Percentiles rank a stretch among this genome's conserved stretches.
Evolutionary conservation across 2,329 filamentous ascomycete species (phyloP).

Genomic region (Fulvia fulva): DNA sequence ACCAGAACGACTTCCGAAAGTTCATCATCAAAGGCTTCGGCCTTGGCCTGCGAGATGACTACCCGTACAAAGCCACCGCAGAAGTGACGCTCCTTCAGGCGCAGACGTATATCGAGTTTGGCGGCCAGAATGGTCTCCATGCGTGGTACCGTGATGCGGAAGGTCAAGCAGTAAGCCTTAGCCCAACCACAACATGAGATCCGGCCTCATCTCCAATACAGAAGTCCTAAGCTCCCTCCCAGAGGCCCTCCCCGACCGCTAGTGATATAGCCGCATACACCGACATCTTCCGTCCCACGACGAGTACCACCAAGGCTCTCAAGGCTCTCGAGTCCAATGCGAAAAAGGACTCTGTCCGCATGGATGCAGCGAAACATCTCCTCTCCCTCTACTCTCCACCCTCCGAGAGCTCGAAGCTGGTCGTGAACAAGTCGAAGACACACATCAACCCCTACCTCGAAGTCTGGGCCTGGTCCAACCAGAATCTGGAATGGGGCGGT

Average conservation of each 20-base stretch:
- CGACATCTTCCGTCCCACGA: slow-evolving; percentile 60
- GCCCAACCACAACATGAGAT: not conserved
- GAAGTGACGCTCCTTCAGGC: slow-evolving; percentile 49
- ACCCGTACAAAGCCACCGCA: slow-evolving; percentile 50
- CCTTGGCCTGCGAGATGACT: slow-evolving; percentile 44
- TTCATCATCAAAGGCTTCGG: slow-evolving; percentile 48
- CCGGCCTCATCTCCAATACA: slow-evolving; percentile 17
- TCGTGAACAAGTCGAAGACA: slow-evolving; percentile 40
- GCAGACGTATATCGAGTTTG: slow-evolving; percentile 47
- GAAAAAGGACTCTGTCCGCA: slow-evolving; percentile 59
- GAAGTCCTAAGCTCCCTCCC: slow-evolving; percentile 17
- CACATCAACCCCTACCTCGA: slow-evolving; percentile 63
- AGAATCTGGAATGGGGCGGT: slow-evolving; percentile 62
- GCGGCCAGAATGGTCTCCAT: slow-evolving; percentile 46
- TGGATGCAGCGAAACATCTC: slow-evolving; percentile 56
- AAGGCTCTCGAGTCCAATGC: slow-evolving; percentile 63
- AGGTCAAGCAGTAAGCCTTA: slow-evolving; percentile 35
- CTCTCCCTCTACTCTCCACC: slow-evolving; percentile 50
- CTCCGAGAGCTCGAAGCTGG: slow-evolving; percentile 30
- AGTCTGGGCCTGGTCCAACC: slow-evolving; percentile 63
- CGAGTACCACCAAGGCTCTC: slow-evolving; percentile 58
- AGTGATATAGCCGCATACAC: slow-evolving; percentile 64
- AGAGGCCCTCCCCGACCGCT: slow-evolving; percentile 46
- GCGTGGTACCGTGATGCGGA: slow-evolving; percentile 49
- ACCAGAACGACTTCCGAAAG: slow-evolving; percentile 43